Evolutionary conservation across 352 stramenopile genomes (phyloP), one percentile per base, ranked within the genome.

Genomic region (Globisporangium middletonii): DNA sequence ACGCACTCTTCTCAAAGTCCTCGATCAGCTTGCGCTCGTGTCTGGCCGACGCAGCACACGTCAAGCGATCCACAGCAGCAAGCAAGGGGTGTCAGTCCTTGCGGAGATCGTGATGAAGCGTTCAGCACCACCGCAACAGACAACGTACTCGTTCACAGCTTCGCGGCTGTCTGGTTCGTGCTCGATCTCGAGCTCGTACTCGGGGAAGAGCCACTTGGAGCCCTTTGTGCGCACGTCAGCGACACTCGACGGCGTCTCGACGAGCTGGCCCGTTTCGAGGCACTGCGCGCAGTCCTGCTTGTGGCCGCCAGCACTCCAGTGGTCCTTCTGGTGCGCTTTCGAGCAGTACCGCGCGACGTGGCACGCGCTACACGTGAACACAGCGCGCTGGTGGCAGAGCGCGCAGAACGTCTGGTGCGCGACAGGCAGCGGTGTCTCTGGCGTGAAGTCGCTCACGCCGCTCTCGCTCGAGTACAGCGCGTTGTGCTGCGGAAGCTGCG

Each of bases 401-500:
- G 62, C 73, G 53, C 83, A 94, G 43, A 70, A 58, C 42, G 66
- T 26, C 50, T 46, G 62, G 58, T 19, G 41, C 16, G 8, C 16
- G 12, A 26, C 57, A 23, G 18, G 27, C 44, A 45, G 38, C 26
- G 56, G 18, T 57, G 43, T 4, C 44, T 51, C 45, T n/a, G 48
- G 60, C 3, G 63, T 54, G 30, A 75, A 69, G 41, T 74, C 26
- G 9, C 51, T 65, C 3, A 71, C 62, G 16, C 77, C 71, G 43
- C 79, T 68, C 23, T 88, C 74, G 0, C 53, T 41, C n/a, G 88
- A 75, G 71, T 97, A 98, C 63, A 95, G 96, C 12, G 76, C 68
- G 79, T 98, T 98, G n/a, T 72, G 37, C 56, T 83, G 71, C 9
- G 90, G 88, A 16, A 98, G 66, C 56, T 98, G 94, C 50, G 78